These are phyloP conservation scores for Starmerella roubikii DNA, from an alignment of 805 yeast genomes.

Conservation along the genomic window DNA sequence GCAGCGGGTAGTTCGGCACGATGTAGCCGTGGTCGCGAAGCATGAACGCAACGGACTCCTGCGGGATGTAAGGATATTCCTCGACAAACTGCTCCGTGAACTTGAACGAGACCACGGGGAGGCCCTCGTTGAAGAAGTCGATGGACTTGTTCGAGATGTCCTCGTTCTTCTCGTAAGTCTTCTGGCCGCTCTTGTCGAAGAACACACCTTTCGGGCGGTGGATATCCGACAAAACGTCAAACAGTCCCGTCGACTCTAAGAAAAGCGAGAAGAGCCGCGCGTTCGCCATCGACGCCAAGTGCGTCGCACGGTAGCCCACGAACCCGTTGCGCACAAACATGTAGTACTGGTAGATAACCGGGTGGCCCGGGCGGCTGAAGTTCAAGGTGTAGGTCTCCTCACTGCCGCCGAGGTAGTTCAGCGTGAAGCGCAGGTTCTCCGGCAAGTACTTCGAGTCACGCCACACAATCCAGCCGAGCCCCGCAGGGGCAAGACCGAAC, in stretches of 20 bases:
- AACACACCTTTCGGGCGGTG: slow-evolving; percentile 43
- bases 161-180: slow-evolving; percentile 23
- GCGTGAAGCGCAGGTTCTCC: slow-evolving; percentile 55
- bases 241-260: slow-evolving; percentile 51
- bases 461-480: slow-evolving; percentile 89
- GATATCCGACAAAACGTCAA: slow-evolving; percentile 61
- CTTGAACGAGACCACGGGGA: slow-evolving; percentile 82
- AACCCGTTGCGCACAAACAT: slow-evolving; percentile 59
- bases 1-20: slow-evolving; percentile 78
- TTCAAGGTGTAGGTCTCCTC: slow-evolving; percentile 79
- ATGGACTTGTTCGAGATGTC: slow-evolving; percentile 5
- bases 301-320: slow-evolving; percentile 55
- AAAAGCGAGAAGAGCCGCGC: slow-evolving; percentile 53
- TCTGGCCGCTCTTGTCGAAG: slow-evolving; percentile 18
- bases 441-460: slow-evolving; percentile 53
- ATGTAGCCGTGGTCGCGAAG: slow-evolving; percentile 75
- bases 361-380: slow-evolving; percentile 87
- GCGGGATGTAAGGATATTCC: slow-evolving; percentile 69
- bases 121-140: slow-evolving; percentile 47
- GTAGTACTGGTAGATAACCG: slow-evolving; percentile 77
- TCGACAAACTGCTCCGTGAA: slow-evolving; percentile 44
- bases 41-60: slow-evolving; percentile 55
- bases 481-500: slow-evolving; percentile 81
- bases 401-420: slow-evolving; percentile 74
- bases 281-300: slow-evolving; percentile 49